Evolutionary conservation across 1,284 basidiomycete genomes (phyloP), one percentile per base, ranked within the genome.

Genomic region (Ustilago hordei): DNA sequence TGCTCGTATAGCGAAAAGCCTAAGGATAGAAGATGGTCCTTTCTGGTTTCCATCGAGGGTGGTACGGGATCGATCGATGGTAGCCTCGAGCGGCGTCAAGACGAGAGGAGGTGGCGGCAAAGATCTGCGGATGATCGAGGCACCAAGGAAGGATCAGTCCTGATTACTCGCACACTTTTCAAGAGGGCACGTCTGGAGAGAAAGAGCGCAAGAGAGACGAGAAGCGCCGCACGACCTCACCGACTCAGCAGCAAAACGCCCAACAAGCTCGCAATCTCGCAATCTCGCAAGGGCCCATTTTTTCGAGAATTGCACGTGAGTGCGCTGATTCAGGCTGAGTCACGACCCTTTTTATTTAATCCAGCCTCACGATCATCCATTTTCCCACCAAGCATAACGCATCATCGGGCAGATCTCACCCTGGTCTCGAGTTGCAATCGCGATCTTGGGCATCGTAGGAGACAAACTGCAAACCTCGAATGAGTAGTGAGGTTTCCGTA

Each of bases 291-390:
- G 65, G 41, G 60, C 35, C 50, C 19, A 35, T 32, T n/a, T 19
- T 28, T 48, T 31, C 36, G 23, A 54, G 19, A 28, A 8, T 59
- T 43, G 67, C 72, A 75, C 55, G 66, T 66, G 59, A 66, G 55
- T 67, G 23, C 47, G 72, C 62, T 75, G 72, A 75, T 55, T 75
- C 59, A 75, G 60, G 67, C 72, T 75, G 72, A 75, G 72, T 75
- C 66, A 75, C 52, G 3, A 28, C 23, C 23, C 3, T 28, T 28
- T 23, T 28, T 28, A 2, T 28, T 28, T 28, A 28, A 28, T 28
- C 23, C 23, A 28, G 23, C 23, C 3, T 28, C 23, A 28, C 23
- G 23, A 23, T 23, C 2, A 23, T 23, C 23, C 2, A 23, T 23
- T 23, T 23, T 23, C 23, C 23, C 23, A 23, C 23, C 23, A 23